These are phyloP conservation scores for Chrysoporthe cubensis DNA, from an alignment of 2,329 filamentous ascomycete genomes.

Conservation along the genomic window DNA sequence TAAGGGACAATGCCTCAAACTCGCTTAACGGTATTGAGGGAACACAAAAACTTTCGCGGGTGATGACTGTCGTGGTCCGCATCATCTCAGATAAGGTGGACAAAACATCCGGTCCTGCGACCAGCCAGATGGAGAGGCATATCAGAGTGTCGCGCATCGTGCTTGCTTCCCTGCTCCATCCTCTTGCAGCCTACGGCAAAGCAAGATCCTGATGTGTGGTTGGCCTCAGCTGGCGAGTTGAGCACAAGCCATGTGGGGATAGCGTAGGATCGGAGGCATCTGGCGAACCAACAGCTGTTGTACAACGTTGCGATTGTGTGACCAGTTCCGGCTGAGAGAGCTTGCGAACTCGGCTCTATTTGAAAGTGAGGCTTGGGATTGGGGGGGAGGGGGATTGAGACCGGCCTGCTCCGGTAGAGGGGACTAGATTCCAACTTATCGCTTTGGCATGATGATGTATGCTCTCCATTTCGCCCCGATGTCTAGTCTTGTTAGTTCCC, in stretches of 20 bases:
- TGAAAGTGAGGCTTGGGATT: background rate
- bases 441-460: background rate
- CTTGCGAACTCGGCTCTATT: background rate
- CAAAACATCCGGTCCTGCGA: slow-evolving; percentile 19
- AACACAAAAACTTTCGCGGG: background rate
- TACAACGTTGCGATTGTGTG: slow-evolving; percentile 21
- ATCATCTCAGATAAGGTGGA: slow-evolving; percentile 30
- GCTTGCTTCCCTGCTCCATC: slow-evolving; percentile 9
- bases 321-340: background rate
- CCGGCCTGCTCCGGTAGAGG: background rate
- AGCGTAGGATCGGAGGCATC: slow-evolving; percentile 19
- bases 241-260: slow-evolving; percentile 23
- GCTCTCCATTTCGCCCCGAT: background rate
- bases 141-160: slow-evolving; percentile 14
- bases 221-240: slow-evolving; percentile 27
- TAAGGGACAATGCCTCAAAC: slow-evolving; percentile 18
- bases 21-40: slow-evolving; percentile 18
- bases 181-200: slow-evolving; percentile 14
- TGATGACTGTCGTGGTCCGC: slow-evolving; percentile 12
- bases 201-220: slow-evolving; percentile 15
- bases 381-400: background rate
- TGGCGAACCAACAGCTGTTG: slow-evolving; percentile 21
- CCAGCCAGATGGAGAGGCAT: slow-evolving; percentile 14
- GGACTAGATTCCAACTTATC: background rate
- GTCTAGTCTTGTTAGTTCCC: background rate